Conservation (phyloP, 2,329 filamentous ascomycete species). For the Aureobasidium subglaciale region DNA sequence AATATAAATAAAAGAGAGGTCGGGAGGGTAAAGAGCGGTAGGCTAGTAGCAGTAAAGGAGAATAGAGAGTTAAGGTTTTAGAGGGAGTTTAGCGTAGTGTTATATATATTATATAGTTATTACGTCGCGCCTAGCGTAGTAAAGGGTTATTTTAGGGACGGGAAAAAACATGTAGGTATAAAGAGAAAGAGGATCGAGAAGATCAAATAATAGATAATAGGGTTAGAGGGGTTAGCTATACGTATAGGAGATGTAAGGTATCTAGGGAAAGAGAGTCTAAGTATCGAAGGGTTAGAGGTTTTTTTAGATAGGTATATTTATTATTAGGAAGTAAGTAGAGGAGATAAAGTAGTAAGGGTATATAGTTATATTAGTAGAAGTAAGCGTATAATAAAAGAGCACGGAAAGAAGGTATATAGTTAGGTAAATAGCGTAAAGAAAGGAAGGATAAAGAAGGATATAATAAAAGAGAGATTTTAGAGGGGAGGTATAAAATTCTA, state of each 20-base stretch:
- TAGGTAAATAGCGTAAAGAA: neutral
- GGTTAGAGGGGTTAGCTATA: neutral
- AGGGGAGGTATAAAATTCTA: neutral
- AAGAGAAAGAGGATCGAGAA: neutral
- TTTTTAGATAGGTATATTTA: neutral
- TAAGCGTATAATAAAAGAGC: neutral
- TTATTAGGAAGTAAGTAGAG: neutral
- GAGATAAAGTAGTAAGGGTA: neutral
- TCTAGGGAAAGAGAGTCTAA: neutral
- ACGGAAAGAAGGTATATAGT: neutral
- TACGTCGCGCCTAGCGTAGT: neutral
- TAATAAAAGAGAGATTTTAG: neutral
- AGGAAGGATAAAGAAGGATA: neutral
- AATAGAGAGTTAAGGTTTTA: neutral
- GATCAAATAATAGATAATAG: neutral
- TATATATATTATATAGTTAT: neutral
- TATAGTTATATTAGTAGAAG: neutral
- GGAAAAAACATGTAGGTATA: neutral
- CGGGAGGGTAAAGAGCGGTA: neutral
- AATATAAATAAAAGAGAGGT: neutral
- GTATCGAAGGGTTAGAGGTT: neutral
- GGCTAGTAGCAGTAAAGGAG: slow-evolving; percentile 14
- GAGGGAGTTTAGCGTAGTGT: neutral
- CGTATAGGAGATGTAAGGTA: neutral
- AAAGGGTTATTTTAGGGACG: neutral